These are phyloP conservation scores for Dactylellina parvicollis DNA, from an alignment of 2,329 filamentous ascomycete genomes.

Conservation along the genomic window DNA sequence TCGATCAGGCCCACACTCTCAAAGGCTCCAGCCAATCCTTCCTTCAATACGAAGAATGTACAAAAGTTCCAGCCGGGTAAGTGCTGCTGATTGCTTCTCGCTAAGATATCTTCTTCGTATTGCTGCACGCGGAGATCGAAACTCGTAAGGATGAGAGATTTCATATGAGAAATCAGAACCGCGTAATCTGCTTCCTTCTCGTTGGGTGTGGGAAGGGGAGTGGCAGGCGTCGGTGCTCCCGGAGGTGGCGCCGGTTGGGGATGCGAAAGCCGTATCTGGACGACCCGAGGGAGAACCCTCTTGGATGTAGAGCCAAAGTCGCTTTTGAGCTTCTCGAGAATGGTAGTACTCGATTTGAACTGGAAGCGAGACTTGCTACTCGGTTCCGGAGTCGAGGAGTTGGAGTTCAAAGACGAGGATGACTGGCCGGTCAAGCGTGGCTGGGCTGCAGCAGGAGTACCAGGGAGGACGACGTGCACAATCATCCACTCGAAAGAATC, in stretches of 20 bases:
- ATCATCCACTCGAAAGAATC: slow-evolving; percentile 97
- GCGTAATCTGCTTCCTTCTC: slow-evolving; percentile 85
- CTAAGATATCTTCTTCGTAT: slow-evolving; percentile 96
- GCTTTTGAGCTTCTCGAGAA: slow-evolving; percentile 86
- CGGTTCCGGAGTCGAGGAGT: slow-evolving; percentile 67
- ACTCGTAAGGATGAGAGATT: slow-evolving; percentile 83
- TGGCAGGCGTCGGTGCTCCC: slow-evolving; percentile 60
- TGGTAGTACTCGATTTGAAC: slow-evolving; percentile 78
- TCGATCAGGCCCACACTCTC: slow-evolving; percentile 96
- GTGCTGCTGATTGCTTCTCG: slow-evolving; percentile 85
- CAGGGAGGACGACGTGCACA: slow-evolving; percentile 88
- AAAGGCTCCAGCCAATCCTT: slow-evolving; percentile 90
- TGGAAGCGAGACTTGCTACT: slow-evolving; percentile 76
- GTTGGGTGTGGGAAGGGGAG: slow-evolving; percentile 72
- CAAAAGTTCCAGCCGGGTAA: slow-evolving; percentile 99
- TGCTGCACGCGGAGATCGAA: slow-evolving; percentile 91
- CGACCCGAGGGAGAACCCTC: slow-evolving; percentile 73
- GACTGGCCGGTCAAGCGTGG: slow-evolving; percentile 69
- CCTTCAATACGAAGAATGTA: slow-evolving; percentile 97
- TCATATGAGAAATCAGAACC: slow-evolving; percentile 86
- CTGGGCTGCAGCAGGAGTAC: slow-evolving; percentile 81
- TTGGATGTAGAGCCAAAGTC: slow-evolving; percentile 84
- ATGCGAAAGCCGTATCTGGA: slow-evolving; percentile 78
- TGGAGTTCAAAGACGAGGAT: slow-evolving; percentile 59
- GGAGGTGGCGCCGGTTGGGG: slow-evolving; percentile 57